Base-by-base conservation (phyloP, 106 monocot species). In the Phalaenopsis aphrodite region DNA sequence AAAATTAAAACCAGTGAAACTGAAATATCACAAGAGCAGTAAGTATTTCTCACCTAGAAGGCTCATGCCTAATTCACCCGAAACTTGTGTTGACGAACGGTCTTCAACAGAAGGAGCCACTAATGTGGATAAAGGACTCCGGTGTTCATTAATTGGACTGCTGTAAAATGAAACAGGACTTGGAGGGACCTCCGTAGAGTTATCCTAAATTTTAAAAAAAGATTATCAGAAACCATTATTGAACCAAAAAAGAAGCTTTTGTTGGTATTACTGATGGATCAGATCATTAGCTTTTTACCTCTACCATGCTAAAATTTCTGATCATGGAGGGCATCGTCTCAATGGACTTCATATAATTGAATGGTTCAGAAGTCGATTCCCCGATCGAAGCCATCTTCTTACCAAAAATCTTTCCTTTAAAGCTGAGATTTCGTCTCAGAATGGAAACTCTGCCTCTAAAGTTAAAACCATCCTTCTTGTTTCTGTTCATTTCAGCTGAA, bases 181-280 rank as follows among this genome's bases (percentile, higher is more conserved):
- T 56, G 98, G 98, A 46, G 98, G 98, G 46, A 98, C 94, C 82
- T 98, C 94, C 3, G 98, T 98, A 18, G 81, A 86, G 77, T 98
- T 98, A 21, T 94, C 98, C 98, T 94, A 88, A 75, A 41, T 55
- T 42, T 67, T 85, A 66, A 69, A 10, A 87, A 80, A 78, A 76
- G 21, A 42, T 41, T 57, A 56, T 57, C 21, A 77, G 75, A 56
- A 46, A 30, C 47, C 66, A 16, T 41, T 21, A 30, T 9, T 11
- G 39, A 79, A 52, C 43, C 52, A 49, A 64, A 49, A 8, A 14
- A 43, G 6, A 38, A 47, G 1, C 42, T 41, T 47, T 55, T 8
- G 11, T 52, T 18, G 23, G 8, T 66, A 45, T 19, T 45, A 45
- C 39, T 7, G 37, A 16, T 75, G 30, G 48, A 66, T 79, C 77